phyloP scores from a whole-genome alignment of 2,329 filamentous ascomycete species.

The Leptographium radiaticola region DNA sequence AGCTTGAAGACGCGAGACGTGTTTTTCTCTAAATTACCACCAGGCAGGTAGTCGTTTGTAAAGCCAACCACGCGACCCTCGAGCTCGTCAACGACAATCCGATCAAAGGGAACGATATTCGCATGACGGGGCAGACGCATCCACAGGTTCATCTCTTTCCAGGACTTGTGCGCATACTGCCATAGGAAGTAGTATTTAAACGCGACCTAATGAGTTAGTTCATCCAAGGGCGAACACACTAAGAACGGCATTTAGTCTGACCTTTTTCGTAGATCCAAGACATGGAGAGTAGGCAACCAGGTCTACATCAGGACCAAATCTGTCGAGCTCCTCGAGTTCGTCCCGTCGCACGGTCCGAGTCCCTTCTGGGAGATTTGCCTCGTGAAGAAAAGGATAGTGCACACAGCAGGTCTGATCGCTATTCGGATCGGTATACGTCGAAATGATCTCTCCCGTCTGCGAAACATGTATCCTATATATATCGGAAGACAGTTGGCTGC shows the following conservation, averaged over 20 bases:
- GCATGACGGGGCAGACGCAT: conserved; percentile 20
- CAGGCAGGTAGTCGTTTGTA: conserved; percentile 18
- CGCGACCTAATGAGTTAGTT: conserved; percentile 7
- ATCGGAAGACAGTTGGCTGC: too few relatives aligned
- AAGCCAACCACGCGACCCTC: conserved; percentile 10
- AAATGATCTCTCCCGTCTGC: too few relatives aligned
- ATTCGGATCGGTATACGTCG: too few relatives aligned
- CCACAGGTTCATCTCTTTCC: conserved; percentile 23
- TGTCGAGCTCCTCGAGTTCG: not conserved
- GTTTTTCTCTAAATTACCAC: conserved; percentile 19
- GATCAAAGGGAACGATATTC: conserved; percentile 23
- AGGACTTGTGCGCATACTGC: conserved; percentile 8
- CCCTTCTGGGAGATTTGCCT: not conserved
- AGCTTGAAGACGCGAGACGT: conserved; percentile 19
- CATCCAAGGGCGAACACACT: not conserved
- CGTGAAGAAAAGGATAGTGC: too few relatives aligned
- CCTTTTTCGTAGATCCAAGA: not conserved
- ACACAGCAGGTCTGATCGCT: conserved; percentile 12
- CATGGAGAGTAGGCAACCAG: not conserved
- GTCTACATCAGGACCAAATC: not conserved
- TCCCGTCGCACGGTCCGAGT: not conserved
- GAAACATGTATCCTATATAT: too few relatives aligned
- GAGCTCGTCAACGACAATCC: conserved; percentile 19
- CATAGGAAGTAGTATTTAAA: conserved; percentile 22
- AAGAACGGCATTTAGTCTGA: not conserved